Base-by-base conservation (phyloP, 2,329 filamentous ascomycete genomes). In the Botrytis hyacinthi region DNA sequence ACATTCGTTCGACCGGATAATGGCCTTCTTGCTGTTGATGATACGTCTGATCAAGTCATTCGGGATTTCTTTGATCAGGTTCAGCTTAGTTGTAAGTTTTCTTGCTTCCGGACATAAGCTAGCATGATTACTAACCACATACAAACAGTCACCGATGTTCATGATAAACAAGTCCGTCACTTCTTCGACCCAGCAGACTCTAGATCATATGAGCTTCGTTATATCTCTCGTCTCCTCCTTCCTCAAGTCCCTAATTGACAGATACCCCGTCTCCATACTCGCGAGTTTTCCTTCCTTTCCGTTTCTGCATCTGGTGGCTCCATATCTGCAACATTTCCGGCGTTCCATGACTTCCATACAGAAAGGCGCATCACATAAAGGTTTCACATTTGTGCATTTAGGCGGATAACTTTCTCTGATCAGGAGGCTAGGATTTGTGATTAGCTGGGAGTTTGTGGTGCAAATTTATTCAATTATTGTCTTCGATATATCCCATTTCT, bases 11-110 rank as follows among this genome's bases (percentile, higher is more conserved):
- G 84, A 16, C 66, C 42, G 1, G 82, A 82, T 0, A 84, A 88
- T 69, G 86, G 86, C 3, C 86, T 87, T 70, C 81, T 81, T 26
- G 74, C 74, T 22, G 75, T 73, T 32, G 74, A 77, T 46, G 59
- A 84, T 0, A 51, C 57, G 32, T 22, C 42, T 35, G 81, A 84
- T 62, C 83, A 84, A 14, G 79, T 81, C 1, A 80, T 88, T 42
- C 80, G 81, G 48, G 82, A 83, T 37, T 91, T 88, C 75, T 91
- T 90, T 77, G 83, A 87, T 68, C 83, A 83, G 44, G 82, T 91
- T 48, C 85, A 87, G 73, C 81, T 91, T 1, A 87, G 87, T 72
- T 88, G 89, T 90, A 82, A 83, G 88, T 84, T 57, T 32, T 16
- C n/a, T 35, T 22, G 12, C 18, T 29, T 14, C 32, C 26, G 46